A percentile compares a stretch with the other conserved stretches of the same genome.
phyloP scores from a whole-genome alignment of 768 basidiomycete genomes.

The Coprinellus aureogranulatus region DNA sequence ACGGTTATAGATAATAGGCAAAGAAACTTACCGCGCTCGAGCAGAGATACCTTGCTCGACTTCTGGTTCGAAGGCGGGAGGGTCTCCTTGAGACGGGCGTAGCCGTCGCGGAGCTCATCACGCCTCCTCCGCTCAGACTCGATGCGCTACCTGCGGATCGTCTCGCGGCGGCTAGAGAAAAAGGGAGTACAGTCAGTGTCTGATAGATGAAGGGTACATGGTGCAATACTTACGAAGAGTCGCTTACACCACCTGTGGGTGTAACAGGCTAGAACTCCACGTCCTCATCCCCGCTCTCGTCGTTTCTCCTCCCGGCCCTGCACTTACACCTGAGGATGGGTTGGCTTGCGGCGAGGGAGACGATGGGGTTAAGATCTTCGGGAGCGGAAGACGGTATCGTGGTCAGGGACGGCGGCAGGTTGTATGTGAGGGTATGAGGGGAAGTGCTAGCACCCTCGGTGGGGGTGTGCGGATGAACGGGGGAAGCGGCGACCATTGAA shows the following conservation, averaged over 20 bases:
- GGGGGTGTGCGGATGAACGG: conserved; percentile 68
- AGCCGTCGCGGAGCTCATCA: conserved; percentile 91
- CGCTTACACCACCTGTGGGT: conserved; percentile 48
- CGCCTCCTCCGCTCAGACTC: conserved; percentile 91
- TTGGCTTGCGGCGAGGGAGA: conserved; percentile 49
- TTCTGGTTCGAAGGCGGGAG: conserved; percentile 90
- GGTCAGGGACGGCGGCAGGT: too few relatives aligned
- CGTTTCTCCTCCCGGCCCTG: conserved; percentile 50
- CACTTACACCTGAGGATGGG: conserved; percentile 51
- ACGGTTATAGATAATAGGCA: conserved; percentile 3
- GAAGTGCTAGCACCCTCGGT: conserved; percentile 61
- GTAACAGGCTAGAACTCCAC: conserved; percentile 66
- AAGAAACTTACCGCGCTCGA: conserved; percentile 68
- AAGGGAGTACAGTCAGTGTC: conserved; percentile 1
- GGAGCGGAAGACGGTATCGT: conserved; percentile 70
- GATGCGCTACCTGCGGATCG: conserved; percentile 88
- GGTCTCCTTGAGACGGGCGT: conserved; percentile 85
- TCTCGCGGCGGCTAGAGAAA: conserved; percentile 70
- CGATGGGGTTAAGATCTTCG: conserved; percentile 79
- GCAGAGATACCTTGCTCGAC: conserved; percentile 86
- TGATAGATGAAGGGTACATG: neutral
- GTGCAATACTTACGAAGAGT: conserved; percentile 36
- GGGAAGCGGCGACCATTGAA: conserved; percentile 50
- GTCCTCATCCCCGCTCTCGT: conserved; percentile 68
- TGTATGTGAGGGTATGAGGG: conserved; percentile 67